Percentiles rank a stretch among this genome's conserved stretches.
phyloP scores from a whole-genome alignment of 768 basidiomycete species.

The Leccinellum albellum region DNA sequence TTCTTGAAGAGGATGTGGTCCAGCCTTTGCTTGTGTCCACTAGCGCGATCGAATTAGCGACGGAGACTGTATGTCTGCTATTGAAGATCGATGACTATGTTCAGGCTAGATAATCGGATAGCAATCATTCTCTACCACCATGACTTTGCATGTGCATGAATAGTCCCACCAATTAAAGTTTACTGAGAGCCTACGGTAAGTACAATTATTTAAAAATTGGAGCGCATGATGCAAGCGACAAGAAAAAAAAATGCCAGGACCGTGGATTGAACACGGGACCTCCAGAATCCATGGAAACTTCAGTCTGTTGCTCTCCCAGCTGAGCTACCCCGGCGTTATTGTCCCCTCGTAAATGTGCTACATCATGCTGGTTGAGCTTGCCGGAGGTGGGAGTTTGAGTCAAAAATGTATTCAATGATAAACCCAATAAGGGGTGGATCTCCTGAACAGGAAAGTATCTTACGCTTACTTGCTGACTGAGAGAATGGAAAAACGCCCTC shows the following conservation, averaged over 20 bases:
- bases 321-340: constrained; percentile 58
- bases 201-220: too few species aligned
- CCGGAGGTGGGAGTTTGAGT: too few species aligned
- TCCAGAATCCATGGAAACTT: constrained; percentile 55
- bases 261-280: constrained; percentile 80
- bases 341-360: rapidly evolving
- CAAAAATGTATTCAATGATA: too few species aligned
- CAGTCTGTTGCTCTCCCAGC: constrained; percentile 76
- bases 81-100: constrained; percentile 96
- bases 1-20: constrained; percentile 94
- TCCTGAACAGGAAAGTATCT: too few species aligned
- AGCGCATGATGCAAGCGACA: neutral
- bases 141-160: neutral
- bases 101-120: constrained; percentile 56
- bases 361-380: neutral
- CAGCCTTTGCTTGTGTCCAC: constrained; percentile 95
- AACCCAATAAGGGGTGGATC: too few species aligned
- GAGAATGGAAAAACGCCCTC: too few species aligned
- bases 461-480: too few species aligned
- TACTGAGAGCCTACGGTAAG: too few species aligned
- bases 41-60: constrained; percentile 90
- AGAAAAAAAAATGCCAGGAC: constrained; percentile 53
- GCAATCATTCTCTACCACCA: neutral
- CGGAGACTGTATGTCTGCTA: constrained; percentile 95
- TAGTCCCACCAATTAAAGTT: too few species aligned